These are phyloP conservation scores for Schwanniomyces pseudopolymorphus DNA, from an alignment of 805 yeast genomes.

Conservation along the genomic window DNA sequence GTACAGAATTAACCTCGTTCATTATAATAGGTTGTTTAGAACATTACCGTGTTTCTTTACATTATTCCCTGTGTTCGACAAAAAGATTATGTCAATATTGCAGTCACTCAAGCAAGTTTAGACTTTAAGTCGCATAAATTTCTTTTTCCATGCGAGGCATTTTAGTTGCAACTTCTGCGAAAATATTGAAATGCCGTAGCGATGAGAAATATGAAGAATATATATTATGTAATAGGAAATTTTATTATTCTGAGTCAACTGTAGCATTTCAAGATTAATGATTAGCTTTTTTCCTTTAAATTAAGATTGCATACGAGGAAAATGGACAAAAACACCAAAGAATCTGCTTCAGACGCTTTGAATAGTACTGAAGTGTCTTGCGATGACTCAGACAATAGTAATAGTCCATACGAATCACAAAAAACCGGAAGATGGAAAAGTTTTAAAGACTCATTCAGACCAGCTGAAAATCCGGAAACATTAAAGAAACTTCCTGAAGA, in stretches of 20 bases:
- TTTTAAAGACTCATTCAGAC: conserved; percentile 51
- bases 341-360: not conserved
- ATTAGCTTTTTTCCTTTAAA: not conserved
- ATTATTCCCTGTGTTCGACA: too few species aligned
- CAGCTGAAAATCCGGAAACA: conserved; percentile 24
- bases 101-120: not conserved
- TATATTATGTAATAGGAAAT: not conserved
- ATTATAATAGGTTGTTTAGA: too few species aligned
- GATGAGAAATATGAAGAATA: too few species aligned
- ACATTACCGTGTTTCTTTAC: too few species aligned
- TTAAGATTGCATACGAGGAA: not conserved
- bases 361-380: not conserved
- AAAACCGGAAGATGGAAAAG: conserved; percentile 33
- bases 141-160: not conserved
- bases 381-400: not conserved
- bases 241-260: not conserved
- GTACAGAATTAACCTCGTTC: too few species aligned
- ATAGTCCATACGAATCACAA: conserved; percentile 1
- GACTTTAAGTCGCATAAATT: not conserved
- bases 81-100: not conserved
- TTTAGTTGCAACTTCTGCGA: not conserved
- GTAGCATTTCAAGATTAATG: not conserved
- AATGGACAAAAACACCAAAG: not conserved
- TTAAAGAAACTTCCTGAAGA: conserved; percentile 18
- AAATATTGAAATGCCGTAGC: conserved; percentile 1